Base-by-base conservation (phyloP, 1,139 yeast genomes). In the Yamadazyma atmosphaerica region DNA sequence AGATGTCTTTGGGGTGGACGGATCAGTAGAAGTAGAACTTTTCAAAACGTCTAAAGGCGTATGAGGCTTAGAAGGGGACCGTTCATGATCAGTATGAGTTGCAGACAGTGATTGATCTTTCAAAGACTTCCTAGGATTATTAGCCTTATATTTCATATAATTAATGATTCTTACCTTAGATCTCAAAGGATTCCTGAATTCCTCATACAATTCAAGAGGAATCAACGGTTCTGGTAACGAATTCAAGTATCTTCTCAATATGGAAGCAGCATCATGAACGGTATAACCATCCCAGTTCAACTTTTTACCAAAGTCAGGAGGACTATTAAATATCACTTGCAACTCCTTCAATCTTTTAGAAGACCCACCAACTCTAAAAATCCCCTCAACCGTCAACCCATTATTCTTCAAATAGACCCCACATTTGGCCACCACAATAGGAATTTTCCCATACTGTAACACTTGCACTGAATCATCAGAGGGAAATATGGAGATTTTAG, bases 261-360 rank as follows among this genome's bases (percentile, higher is more conserved):
- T 73, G 21, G 95, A 86, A 2, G 98, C 96, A 1, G 97, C 97
- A 61, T 94, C 98, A 63, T 94, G 98, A n/a, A 92, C 98, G 3
- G 89, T 88, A 61, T 81, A 92, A 0, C 95, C 94, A 39, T 86
- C 88, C 98, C 98, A 92, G 46, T 75, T 79, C 33, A 90, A 73
- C 49, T 84, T 86, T 43, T 88, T 79, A 17, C 98, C 99, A 57
- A 83, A 94, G 44, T 80, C 81, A 0, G 98, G 98, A 1, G 96
- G 89, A 2, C 85, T 68, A 44, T 90, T 87, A 65, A 92, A 92
- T 7, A 84, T 73, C 29, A 78, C 74, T 60, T 92, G 98, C 36
- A 92, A 68, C 51, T 88, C 95, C 52, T 87, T 87, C 33, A 92
- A 81, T 39, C 98, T 74, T 56, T 88, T 85, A 17, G 90, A 83